Conservation (phyloP, 768 basidiomycete genomes). For the Panus rudis region DNA sequence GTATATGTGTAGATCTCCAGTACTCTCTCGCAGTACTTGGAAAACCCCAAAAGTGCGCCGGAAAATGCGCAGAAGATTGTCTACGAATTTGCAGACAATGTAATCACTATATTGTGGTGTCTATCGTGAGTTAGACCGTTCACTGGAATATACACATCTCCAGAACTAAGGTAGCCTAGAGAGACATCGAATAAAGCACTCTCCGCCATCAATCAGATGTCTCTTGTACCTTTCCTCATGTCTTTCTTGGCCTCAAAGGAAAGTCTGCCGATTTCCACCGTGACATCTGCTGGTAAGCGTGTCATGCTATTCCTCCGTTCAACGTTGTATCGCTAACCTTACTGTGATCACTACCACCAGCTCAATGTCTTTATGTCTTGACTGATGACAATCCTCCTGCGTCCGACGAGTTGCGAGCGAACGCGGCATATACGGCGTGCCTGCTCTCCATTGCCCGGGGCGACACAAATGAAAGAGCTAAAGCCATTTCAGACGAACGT, state of each 20-base stretch:
- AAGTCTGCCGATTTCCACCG: slow-evolving; percentile 61
- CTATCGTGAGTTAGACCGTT: slow-evolving; percentile 73
- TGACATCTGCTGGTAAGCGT: slow-evolving; percentile 70
- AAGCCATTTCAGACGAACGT: slow-evolving; percentile 41
- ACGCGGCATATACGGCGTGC: slow-evolving; percentile 55
- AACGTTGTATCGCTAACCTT: not conserved
- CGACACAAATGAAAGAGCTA: slow-evolving; percentile 30
- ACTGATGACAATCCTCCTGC: slow-evolving; percentile 86
- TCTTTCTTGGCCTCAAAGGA: slow-evolving; percentile 76
- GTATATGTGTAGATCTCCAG: slow-evolving; percentile 56
- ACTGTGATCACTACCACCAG: slow-evolving; percentile 35
- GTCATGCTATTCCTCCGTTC: not conserved
- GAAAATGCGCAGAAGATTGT: slow-evolving; percentile 70
- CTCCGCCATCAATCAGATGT: slow-evolving; percentile 75
- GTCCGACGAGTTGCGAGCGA: slow-evolving; percentile 53
- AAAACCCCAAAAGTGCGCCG: slow-evolving; percentile 51
- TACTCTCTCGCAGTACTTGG: slow-evolving; percentile 61
- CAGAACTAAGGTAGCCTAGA: slow-evolving; percentile 33
- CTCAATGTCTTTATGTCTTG: slow-evolving; percentile 88
- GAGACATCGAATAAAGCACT: slow-evolving; percentile 93
- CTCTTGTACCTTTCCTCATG: slow-evolving; percentile 78
- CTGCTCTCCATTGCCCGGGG: slow-evolving; percentile 55
- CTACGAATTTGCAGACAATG: slow-evolving; percentile 85
- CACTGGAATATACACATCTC: not conserved
- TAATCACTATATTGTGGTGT: slow-evolving; percentile 91